These are phyloP conservation scores for Exophiala alcalophila DNA, from an alignment of 2,329 filamentous ascomycete genomes.

Conservation along the genomic window DNA sequence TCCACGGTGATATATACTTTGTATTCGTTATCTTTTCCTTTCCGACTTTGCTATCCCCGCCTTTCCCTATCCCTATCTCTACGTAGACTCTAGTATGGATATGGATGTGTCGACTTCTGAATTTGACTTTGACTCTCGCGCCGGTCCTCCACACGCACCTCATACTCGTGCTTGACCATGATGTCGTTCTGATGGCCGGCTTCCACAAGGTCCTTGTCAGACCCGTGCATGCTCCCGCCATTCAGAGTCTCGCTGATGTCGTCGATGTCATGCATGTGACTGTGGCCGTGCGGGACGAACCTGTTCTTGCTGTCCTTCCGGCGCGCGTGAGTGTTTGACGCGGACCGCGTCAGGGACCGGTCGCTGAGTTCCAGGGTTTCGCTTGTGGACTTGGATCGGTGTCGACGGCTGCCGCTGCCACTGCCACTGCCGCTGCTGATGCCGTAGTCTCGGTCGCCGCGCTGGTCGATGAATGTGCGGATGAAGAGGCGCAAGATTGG, in stretches of 20 bases:
- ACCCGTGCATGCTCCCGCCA: slow-evolving; percentile 5
- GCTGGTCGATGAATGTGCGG: slow-evolving; percentile 32
- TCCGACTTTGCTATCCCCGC: too few species aligned
- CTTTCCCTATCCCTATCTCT: too few species aligned
- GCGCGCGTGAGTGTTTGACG: too few species aligned
- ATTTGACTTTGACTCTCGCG: too few species aligned
- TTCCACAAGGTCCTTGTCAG: slow-evolving; percentile 3
- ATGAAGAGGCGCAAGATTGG: slow-evolving; percentile 38
- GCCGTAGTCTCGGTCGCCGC: slow-evolving; percentile 8
- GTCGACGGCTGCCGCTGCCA: background rate
- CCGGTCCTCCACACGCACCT: slow-evolving; percentile 9
- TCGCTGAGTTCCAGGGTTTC: slow-evolving; percentile 1
- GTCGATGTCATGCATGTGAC: slow-evolving; percentile 10
- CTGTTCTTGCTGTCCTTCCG: background rate
- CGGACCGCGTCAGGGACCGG: background rate
- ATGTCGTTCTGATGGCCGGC: slow-evolving; percentile 6
- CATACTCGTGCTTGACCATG: slow-evolving; percentile 13
- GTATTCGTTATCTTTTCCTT: too few species aligned
- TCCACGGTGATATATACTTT: too few species aligned
- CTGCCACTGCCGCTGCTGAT: background rate
- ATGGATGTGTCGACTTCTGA: too few species aligned
- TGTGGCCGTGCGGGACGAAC: too few species aligned
- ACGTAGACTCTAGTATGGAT: too few species aligned
- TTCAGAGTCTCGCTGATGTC: slow-evolving; percentile 4
- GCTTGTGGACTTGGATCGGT: background rate